Evolutionary conservation across 1,284 basidiomycete species (phyloP), one percentile per base, ranked within the genome.

Genomic region (Ustilago lituana): DNA sequence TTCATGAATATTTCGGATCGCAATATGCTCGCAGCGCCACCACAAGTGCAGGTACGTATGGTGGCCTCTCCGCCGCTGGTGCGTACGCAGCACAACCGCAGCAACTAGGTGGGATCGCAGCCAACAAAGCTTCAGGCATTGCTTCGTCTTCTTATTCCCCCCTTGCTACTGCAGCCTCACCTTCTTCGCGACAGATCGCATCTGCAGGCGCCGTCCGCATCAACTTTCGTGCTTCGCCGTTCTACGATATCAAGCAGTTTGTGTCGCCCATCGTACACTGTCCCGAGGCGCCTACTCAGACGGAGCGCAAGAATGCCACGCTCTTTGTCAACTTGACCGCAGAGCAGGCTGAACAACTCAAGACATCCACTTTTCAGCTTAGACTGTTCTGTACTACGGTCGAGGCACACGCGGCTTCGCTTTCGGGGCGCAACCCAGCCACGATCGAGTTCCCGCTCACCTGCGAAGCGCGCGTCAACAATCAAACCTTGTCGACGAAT

Each of bases 381-480:
- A 59, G 73, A 14, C 66, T 79, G 12, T 78, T 79, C 22, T 77
- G 72, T 51, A 76, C 78, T 5, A 74, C 72, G 2, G 41, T 59
- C 17, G 74, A 78, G 17, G 62, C 69, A 12, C 74, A 74, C 40
- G 73, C 74, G 19, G 71, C 66, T 6, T 67, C 69, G 8, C 50
- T 67, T 10, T 69, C 51, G 1, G 64, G 55, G 6, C 56, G 60
- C 36, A 49, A 52, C 31, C 57, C 54, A 2, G 73, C 75, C 3
- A 67, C 66, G 2, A 52, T 80, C 38, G 77, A 79, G 32, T 81
- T 80, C 46, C 79, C 79, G 17, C 62, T 65, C 10, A 67, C 66
- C 1, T 74, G 78, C 55, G 78, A 81, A 43, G 71, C 66, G 1
- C 55, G 74, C 5, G 74, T 81, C 48, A 81, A 81, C 46, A 57